Evolutionary conservation across 805 yeast species (phyloP), one percentile per base, ranked within the genome.

Genomic region (Candida fluviatilis): DNA sequence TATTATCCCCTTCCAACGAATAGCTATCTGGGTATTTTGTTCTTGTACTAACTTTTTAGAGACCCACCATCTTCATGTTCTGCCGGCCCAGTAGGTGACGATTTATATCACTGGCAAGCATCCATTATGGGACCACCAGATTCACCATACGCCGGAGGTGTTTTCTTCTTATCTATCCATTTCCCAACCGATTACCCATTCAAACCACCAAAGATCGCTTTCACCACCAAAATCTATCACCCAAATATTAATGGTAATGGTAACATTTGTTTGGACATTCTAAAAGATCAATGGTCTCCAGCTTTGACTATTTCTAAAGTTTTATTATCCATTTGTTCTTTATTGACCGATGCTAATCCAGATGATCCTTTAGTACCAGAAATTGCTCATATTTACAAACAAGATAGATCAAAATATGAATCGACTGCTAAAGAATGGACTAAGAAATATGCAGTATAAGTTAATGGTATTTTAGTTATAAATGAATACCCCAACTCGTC

Each of bases 141-240:
- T 69, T 86, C 96, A 34, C 93, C 82, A 47, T 77, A 77, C 41
- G 80, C 82, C 16, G 91, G 91, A 49, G 99, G 98, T 57, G 96
- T 91, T 32, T 93, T 93, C 67, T 93, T 93, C 76, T 77, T 93
- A 47, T 82, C 95, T 38, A 89, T 93, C 63, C 95, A 89, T 64
- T 93, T 93, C 84, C 99, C 99, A 62, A 90, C 98, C 42, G 98
- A 93, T 67, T 93, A 93, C 66, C 99, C 99, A 40, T 93, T 91
- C 75, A 93, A 93, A 71, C 97, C 99, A 41, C 99, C 99, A 49
- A 91, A 89, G 66, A 67, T 69, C 48, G 70, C 71, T 43, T 91
- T 91, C 75, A 88, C 95, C 51, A 91, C 99, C 35, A 86, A 90
- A 69, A 90, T 91, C 62, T 91, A 91, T 67, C 99, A 91, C 63